Conservation (phyloP, 1,284 basidiomycete genomes). For the Cryptococcus depauperatus region DNA sequence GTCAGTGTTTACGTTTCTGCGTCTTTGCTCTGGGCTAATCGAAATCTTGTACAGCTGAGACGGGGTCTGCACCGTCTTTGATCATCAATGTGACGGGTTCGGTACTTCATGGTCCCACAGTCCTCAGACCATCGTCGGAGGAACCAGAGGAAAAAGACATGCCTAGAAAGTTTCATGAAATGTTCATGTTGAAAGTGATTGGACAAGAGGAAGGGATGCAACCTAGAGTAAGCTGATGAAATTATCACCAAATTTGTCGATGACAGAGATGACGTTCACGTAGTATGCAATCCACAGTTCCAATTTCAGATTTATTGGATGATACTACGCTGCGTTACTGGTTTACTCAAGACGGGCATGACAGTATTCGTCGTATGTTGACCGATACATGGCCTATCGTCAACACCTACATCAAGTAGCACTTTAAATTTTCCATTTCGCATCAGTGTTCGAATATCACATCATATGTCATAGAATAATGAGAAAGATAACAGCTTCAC, state of each 20-base stretch:
- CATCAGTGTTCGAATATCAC: too few species aligned
- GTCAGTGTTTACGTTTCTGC: constrained; percentile 15
- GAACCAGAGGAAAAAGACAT: constrained; percentile 16
- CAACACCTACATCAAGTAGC: too few species aligned
- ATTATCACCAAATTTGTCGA: background rate
- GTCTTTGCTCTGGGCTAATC: background rate
- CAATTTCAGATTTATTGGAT: constrained; percentile 41
- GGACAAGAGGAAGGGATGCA: constrained; percentile 36
- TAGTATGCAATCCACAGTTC: constrained; percentile 39
- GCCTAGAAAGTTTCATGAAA: constrained; percentile 40
- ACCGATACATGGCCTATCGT: too few species aligned
- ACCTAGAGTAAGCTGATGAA: constrained; percentile 28
- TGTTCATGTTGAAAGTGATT: constrained; percentile 34
- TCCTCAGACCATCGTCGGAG: constrained; percentile 14
- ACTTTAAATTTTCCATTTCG: too few species aligned
- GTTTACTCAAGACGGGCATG: too few species aligned
- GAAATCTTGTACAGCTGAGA: constrained; percentile 10
- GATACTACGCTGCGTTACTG: too few species aligned
- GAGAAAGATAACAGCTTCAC: too few species aligned
- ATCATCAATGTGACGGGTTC: constrained; percentile 39
- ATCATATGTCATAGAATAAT: too few species aligned
- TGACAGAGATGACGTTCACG: background rate
- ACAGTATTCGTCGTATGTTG: too few species aligned
- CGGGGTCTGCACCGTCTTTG: constrained; percentile 29
- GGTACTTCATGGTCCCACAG: constrained; percentile 35